These are phyloP conservation scores for Hansenula sp. DNA, from an alignment of 1,139 yeast species.

Conservation along the genomic window DNA sequence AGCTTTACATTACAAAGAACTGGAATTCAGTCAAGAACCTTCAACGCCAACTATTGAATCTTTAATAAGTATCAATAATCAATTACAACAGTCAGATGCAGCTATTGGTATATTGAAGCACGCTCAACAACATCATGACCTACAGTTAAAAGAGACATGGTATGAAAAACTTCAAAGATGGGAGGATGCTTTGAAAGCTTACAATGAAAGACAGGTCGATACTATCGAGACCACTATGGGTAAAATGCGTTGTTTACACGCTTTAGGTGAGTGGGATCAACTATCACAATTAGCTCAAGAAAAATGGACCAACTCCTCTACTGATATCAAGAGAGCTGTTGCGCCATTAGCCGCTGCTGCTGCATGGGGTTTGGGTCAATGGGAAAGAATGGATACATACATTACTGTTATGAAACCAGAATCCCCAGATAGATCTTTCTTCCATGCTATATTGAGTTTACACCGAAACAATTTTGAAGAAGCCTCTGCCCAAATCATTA, in stretches of 20 bases:
- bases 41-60: slow-evolving; percentile 91
- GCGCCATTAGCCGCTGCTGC: slow-evolving; percentile 99
- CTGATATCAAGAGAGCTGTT: slow-evolving; percentile 75
- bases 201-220: slow-evolving; percentile 62
- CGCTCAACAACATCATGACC: slow-evolving; percentile 90
- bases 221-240: slow-evolving; percentile 85
- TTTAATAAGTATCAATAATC: slow-evolving; percentile 87
- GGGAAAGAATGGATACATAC: slow-evolving; percentile 95
- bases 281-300: slow-evolving; percentile 80
- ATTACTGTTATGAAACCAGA: slow-evolving; percentile 86
- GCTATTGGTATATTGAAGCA: slow-evolving; percentile 95
- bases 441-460: slow-evolving; percentile 80
- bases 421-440: slow-evolving; percentile 92
- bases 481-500: slow-evolving; percentile 72
- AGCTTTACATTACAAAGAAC: slow-evolving; percentile 91
- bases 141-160: slow-evolving; percentile 96
- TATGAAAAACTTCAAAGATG: slow-evolving; percentile 94
- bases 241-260: slow-evolving; percentile 95
- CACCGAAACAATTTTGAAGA: slow-evolving; percentile 85
- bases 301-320: slow-evolving; percentile 73
- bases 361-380: slow-evolving; percentile 97
- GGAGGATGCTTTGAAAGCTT: slow-evolving; percentile 96
- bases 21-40: slow-evolving; percentile 92
- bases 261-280: slow-evolving; percentile 97
- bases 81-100: slow-evolving; percentile 93